Percentiles rank a stretch among this genome's conserved stretches.
Conservation (phyloP, 805 yeast species). For the Candida nemodendra region DNA sequence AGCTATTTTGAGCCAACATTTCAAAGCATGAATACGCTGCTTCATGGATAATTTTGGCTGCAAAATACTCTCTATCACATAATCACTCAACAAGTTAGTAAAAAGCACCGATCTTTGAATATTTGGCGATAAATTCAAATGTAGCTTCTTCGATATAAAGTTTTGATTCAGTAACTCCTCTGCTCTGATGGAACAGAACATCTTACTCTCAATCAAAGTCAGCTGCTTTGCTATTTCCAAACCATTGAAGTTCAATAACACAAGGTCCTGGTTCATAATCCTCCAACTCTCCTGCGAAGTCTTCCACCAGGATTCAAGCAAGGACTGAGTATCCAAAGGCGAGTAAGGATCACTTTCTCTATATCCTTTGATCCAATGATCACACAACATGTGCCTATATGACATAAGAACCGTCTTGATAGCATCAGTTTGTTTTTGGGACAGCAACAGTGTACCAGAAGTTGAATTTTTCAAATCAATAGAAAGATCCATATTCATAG, state of each 20-base stretch:
- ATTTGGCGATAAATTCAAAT: slow-evolving; percentile 60
- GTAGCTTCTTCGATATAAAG: slow-evolving; percentile 57
- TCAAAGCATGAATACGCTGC: slow-evolving; percentile 53
- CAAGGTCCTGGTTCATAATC: slow-evolving; percentile 50
- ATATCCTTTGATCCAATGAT: slow-evolving; percentile 39
- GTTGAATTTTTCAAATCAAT: slow-evolving; percentile 29
- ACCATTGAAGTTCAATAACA: slow-evolving; percentile 59
- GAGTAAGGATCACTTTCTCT: slow-evolving; percentile 17
- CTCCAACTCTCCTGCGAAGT: slow-evolving; percentile 59
- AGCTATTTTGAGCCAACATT: slow-evolving; percentile 73
- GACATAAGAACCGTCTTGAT: slow-evolving; percentile 51
- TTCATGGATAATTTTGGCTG: slow-evolving; percentile 48
- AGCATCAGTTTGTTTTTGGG: slow-evolving; percentile 38
- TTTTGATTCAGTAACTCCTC: slow-evolving; percentile 67
- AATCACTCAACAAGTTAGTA: slow-evolving; percentile 69
- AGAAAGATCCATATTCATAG: slow-evolving; percentile 28
- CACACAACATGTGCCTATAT: slow-evolving; percentile 52
- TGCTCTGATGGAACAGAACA: slow-evolving; percentile 62
- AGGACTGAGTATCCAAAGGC: slow-evolving; percentile 33
- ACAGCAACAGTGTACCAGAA: slow-evolving; percentile 26
- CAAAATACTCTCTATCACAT: slow-evolving; percentile 67
- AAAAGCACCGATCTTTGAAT: slow-evolving; percentile 60
- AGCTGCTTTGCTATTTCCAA: slow-evolving; percentile 76
- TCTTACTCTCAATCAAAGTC: slow-evolving; percentile 66
- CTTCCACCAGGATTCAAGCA: slow-evolving; percentile 47